Base-by-base conservation (phyloP, 495 filamentous ascomycete species). In the Neurospora cerealis region DNA sequence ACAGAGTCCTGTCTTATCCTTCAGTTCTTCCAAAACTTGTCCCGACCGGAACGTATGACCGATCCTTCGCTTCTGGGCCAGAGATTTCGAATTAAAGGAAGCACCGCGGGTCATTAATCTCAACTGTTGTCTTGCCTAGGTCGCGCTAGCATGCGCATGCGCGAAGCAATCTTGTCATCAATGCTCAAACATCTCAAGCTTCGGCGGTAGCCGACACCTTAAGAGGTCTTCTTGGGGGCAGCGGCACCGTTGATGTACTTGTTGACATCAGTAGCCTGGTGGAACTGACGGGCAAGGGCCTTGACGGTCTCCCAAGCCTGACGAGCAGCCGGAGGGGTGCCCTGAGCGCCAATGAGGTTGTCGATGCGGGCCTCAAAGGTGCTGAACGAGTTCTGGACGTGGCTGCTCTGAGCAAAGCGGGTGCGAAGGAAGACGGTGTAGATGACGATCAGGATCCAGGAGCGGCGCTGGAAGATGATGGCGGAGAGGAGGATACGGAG, bases 401-500 rank as follows among this genome's bases (percentile, higher is more conserved):
- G 98, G 71, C 82, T 87, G 86, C 94, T 97, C 88, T 98, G 96
- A 73, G 93, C 87, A 82, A 91, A 94, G 77, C 96, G 89, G 42
- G 94, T 91, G 71, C 96, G 93, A 81, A 98, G 90, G 89, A 99
- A 99, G 77, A 89, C 87, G 77, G 94, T 92, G 87, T 98, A 99
- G 83, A 96, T 79, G 69, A 86, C 81, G 44, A 98, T 80, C 37
- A 98, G 86, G 80, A 98, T 88, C 93, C 95, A 97, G 80, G 92
- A 94, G 72, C 94, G 91, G 82, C 91, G 92, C 84, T 89, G 89
- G 88, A 98, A 98, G 74, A 94, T 86, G 72, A 98, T 82, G 70
- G 92, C 92, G 41, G 91, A 90, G 24, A 92, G 83, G 71, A 95
- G 82, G 72, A 99, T 81, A 78, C 96, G 94, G 82, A 91, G 85